Evolutionary conservation across 2,329 filamentous ascomycete genomes (phyloP).

Genomic region (Aspergillus sojae): DNA sequence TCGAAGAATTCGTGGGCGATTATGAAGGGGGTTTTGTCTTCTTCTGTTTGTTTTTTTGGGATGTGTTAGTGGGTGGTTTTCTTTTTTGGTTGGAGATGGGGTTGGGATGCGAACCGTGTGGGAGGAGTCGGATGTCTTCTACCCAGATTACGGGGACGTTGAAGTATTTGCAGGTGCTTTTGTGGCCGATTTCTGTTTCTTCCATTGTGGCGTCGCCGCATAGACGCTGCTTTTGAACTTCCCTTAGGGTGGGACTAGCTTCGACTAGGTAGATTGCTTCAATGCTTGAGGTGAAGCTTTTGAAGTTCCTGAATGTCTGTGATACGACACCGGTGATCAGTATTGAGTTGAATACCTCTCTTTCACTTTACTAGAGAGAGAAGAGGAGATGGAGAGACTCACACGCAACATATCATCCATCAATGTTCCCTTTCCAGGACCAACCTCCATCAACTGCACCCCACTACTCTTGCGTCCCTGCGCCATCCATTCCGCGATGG

Average conservation of each 20-base stretch:
- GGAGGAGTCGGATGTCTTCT: conserved; percentile 83
- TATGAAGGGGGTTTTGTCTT: conserved; percentile 81
- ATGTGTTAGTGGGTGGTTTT: not conserved
- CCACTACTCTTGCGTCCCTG: conserved; percentile 75
- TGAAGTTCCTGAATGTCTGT: conserved; percentile 83
- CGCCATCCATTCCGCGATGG: conserved; percentile 93
- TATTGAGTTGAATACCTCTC: not conserved
- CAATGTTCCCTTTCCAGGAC: conserved; percentile 88
- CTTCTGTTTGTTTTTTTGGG: conserved; percentile 45
- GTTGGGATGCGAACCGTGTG: conserved; percentile 54
- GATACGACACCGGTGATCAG: conserved; percentile 8
- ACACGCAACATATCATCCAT: conserved; percentile 96
- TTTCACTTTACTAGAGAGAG: not conserved
- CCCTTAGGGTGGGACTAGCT: conserved; percentile 77
- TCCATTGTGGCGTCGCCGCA: conserved; percentile 72
- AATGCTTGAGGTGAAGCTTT: conserved; percentile 72
- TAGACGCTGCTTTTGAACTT: conserved; percentile 77
- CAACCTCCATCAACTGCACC: conserved; percentile 89
- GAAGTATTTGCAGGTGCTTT: conserved; percentile 75
- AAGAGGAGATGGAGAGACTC: conserved; percentile 39
- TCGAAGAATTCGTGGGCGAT: conserved; percentile 99
- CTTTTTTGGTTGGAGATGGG: not conserved
- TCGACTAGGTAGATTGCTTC: conserved; percentile 93
- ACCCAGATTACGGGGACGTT: conserved; percentile 82
- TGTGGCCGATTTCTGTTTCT: conserved; percentile 72